Conservation (phyloP, 2,329 filamentous ascomycete genomes). For the Colletotrichum salicis region DNA sequence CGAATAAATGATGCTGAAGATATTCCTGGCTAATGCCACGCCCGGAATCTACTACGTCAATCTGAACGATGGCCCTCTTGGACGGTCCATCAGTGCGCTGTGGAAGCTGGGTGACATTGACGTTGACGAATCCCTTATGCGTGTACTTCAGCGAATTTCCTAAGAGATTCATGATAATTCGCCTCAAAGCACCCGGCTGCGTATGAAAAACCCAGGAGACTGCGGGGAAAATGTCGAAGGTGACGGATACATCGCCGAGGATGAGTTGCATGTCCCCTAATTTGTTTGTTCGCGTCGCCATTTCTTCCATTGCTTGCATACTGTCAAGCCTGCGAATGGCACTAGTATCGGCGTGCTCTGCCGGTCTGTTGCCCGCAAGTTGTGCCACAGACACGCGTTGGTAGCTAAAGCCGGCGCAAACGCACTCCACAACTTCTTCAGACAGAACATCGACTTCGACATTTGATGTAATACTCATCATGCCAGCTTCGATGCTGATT, state of each 20-base stretch:
- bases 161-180: conserved; percentile 72
- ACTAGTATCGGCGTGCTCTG: conserved; percentile 21
- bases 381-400: conserved; percentile 37
- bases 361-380: background rate
- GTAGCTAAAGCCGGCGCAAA: conserved; percentile 50
- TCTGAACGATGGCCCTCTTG: conserved; percentile 35
- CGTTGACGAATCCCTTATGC: conserved; percentile 43
- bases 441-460: conserved; percentile 46
- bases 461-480: conserved; percentile 39
- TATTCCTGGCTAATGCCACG: conserved; percentile 73
- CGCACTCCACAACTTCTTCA: conserved; percentile 52
- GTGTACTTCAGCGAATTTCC: conserved; percentile 74
- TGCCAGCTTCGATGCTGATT: conserved; percentile 33
- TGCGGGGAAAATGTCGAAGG: conserved; percentile 60
- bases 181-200: conserved; percentile 61
- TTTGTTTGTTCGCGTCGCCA: conserved; percentile 13
- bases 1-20: conserved; percentile 68
- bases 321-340: conserved; percentile 31
- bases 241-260: conserved; percentile 50
- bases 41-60: conserved; percentile 72
- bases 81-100: background rate
- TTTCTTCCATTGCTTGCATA: conserved; percentile 36
- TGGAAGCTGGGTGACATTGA: conserved; percentile 40
- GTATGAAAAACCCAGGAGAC: conserved; percentile 63
- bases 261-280: conserved; percentile 7